Base-by-base conservation (phyloP, 495 filamentous ascomycete genomes). In the Aspergillus indologenus region DNA sequence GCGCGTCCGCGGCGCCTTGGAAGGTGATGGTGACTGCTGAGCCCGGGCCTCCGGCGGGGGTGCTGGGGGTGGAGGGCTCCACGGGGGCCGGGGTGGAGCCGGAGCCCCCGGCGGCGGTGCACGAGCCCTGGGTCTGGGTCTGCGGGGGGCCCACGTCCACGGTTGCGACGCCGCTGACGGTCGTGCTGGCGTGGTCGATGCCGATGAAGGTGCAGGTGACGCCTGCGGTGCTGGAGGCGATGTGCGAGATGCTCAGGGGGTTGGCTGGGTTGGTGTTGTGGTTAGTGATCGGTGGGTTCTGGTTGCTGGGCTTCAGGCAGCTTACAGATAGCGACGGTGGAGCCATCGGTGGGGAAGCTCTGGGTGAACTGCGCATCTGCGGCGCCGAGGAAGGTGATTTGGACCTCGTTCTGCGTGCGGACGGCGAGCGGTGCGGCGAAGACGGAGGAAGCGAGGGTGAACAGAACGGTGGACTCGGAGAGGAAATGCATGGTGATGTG, bases 71-170 rank as follows among this genome's bases (percentile, higher is more conserved):
- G 8, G 15, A 22, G 5, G 45, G 58, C n/a, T n/a, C n/a, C n/a
- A n/a, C n/a, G n/a, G n/a, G n/a, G n/a, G n/a, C n/a, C n/a, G n/a
- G n/a, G 43, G 45, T 12, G 8, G 18, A 0, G 51, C 49, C 9
- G 43, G 44, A 6, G 51, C 18, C 5, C 45, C 50, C n/a, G n/a
- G 24, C 40, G n/a, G 21, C 19, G 21, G 3, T 24, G 61, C 74
- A 77, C 53, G 65, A 58, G 18, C 69, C 75, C 9, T 60, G 68
- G n/a, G 66, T 40, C 52, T 76, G 75, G 6, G 72, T 68, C 69
- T 77, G 73, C 5, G 75, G 75, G n/a, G 68, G 64, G 23, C 63
- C 66, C 54, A 73, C 70, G 60, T 68, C 61, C 0, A 68, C 62
- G 15, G 57, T 62, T 24, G 57, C 24, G 5, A 18, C 45, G n/a